These are phyloP conservation scores for Lichtheimia ornata DNA, from an alignment of 371 early-diverging fungal genomes.

Conservation along the genomic window DNA sequence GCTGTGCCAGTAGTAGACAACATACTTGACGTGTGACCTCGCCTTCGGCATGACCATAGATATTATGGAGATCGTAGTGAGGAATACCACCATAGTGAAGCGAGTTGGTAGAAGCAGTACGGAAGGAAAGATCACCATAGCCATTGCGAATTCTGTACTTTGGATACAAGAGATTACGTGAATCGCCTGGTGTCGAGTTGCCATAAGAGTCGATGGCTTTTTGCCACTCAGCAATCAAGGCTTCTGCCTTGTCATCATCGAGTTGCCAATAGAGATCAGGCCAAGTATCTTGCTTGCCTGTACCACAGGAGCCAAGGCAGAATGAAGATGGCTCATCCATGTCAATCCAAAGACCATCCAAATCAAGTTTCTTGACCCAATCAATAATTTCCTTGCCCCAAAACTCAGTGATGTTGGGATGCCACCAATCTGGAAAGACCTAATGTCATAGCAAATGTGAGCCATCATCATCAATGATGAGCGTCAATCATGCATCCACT, in stretches of 20 bases:
- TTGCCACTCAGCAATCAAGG: constrained; percentile 5
- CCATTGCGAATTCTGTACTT: constrained; percentile 45
- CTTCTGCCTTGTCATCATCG: constrained; percentile 8
- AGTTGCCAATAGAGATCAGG: constrained; percentile 42
- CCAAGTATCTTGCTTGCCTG: constrained; percentile 18
- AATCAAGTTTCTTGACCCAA: constrained; percentile 19
- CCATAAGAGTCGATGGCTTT: constrained; percentile 13
- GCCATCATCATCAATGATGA: background rate
- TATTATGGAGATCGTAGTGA: constrained; percentile 67
- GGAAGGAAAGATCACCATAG: constrained; percentile 45
- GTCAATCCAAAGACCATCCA: constrained; percentile 64
- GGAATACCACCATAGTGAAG: constrained; percentile 54
- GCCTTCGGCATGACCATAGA: constrained; percentile 51
- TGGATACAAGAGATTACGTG: constrained; percentile 36
- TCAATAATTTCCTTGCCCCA: constrained; percentile 23
- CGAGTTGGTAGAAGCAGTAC: constrained; percentile 62
- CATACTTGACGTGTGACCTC: constrained; percentile 27
- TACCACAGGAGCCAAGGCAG: constrained; percentile 29
- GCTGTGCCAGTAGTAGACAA: background rate
- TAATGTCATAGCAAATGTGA: too few species aligned
- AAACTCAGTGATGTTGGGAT: constrained; percentile 16
- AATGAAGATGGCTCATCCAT: constrained; percentile 76
- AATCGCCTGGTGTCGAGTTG: constrained; percentile 18
- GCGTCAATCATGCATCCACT: background rate
- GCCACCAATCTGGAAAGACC: constrained; percentile 27